Evolutionary conservation across 1,284 basidiomycete genomes (phyloP).

Genomic region (Filobasidium uniguttulatum): DNA sequence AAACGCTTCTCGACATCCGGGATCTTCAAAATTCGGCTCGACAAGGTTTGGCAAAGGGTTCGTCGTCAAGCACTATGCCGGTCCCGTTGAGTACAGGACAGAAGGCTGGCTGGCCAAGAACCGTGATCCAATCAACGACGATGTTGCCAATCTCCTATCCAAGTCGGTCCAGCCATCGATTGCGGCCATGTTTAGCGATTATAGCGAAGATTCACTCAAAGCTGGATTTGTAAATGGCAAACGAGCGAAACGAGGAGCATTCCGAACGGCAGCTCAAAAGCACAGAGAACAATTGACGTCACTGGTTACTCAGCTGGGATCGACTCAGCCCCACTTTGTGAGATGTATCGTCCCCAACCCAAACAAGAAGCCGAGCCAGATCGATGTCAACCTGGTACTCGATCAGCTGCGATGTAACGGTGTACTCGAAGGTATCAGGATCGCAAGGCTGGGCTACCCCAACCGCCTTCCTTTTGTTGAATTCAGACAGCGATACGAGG

Average conservation of each 20-base stretch:
- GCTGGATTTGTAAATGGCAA: constrained; percentile 42
- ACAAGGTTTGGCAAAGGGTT: constrained; percentile 89
- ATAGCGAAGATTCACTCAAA: constrained; percentile 40
- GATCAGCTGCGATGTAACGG: constrained; percentile 97
- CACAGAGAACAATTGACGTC: constrained; percentile 92
- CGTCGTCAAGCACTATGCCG: constrained; percentile 91
- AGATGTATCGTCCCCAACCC: constrained; percentile 95
- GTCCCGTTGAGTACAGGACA: constrained; percentile 89
- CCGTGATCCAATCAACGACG: constrained; percentile 96
- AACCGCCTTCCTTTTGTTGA: constrained; percentile 94
- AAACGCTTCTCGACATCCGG: constrained; percentile 43
- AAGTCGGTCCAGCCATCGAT: constrained; percentile 72
- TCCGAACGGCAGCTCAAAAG: constrained; percentile 86
- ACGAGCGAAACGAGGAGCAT: constrained; percentile 88
- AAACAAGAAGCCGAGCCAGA: constrained; percentile 77
- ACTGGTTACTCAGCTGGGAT: constrained; percentile 79
- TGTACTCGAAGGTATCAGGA: constrained; percentile 97
- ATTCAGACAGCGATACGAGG: constrained; percentile 92
- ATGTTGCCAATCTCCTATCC: constrained; percentile 78
- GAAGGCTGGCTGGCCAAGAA: constrained; percentile 99
- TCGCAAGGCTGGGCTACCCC: constrained; percentile 92
- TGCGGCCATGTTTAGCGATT: constrained; percentile 72
- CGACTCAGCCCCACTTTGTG: constrained; percentile 96
- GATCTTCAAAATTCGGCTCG: constrained; percentile 69
- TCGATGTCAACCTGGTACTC: constrained; percentile 88